These are phyloP conservation scores for Fusarium sp. DNA, from an alignment of 2,329 filamentous ascomycete species.

Conservation along the genomic window DNA sequence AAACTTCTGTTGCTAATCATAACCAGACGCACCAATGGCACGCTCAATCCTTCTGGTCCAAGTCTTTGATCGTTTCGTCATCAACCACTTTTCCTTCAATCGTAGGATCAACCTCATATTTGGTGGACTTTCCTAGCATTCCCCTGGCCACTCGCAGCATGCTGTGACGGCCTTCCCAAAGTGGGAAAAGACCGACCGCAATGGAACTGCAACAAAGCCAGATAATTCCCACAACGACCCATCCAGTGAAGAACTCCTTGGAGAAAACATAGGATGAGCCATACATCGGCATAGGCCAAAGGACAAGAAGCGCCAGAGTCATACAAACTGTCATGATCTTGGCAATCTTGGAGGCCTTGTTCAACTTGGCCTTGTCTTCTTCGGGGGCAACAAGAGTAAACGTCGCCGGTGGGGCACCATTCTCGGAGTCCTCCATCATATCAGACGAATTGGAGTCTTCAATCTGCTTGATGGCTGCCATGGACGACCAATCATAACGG, in stretches of 20 bases:
- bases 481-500: constrained; percentile 88
- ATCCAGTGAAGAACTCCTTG: constrained; percentile 76
- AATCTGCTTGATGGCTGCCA: constrained; percentile 81
- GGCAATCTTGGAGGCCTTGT: constrained; percentile 64
- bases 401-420: constrained; percentile 3
- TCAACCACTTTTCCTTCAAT: background rate
- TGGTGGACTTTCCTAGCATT: constrained; percentile 24
- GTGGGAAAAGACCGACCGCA: constrained; percentile 83
- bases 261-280: constrained; percentile 77
- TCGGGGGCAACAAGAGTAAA: constrained; percentile 41
- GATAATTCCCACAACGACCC: constrained; percentile 76
- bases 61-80: background rate
- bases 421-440: constrained; percentile 10
- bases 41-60: background rate
- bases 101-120: background rate
- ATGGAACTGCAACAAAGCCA: constrained; percentile 79
- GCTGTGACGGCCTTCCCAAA: constrained; percentile 76
- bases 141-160: constrained; percentile 31
- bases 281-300: constrained; percentile 96
- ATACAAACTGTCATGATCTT: constrained; percentile 49
- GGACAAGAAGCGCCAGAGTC: constrained; percentile 78
- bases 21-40: background rate
- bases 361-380: constrained; percentile 62
- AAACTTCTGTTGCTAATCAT: background rate
- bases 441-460: constrained; percentile 69